phyloP scores from a whole-genome alignment of 495 filamentous ascomycete genomes.

The Amorphotheca resinae region DNA sequence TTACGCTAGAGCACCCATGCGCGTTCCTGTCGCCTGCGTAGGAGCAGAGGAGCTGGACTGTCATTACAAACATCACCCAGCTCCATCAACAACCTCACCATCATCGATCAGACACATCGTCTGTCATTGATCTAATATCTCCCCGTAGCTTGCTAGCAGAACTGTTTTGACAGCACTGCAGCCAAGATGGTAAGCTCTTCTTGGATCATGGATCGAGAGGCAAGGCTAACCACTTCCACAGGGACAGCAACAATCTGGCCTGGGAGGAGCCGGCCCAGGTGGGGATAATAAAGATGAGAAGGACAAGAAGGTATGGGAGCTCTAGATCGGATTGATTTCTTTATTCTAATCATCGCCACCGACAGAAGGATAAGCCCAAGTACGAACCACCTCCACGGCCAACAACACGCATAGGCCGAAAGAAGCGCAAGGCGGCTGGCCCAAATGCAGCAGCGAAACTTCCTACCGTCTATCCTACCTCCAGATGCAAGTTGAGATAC shows the following conservation, averaged over 20 bases:
- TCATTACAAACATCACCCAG: conserved; percentile 15
- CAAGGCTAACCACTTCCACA: conserved; percentile 23
- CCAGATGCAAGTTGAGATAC: conserved; percentile 91
- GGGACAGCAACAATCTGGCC: conserved; percentile 83
- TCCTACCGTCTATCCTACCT: conserved; percentile 84
- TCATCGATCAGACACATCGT: conserved; percentile 6
- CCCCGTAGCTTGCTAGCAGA: background rate
- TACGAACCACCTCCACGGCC: conserved; percentile 96
- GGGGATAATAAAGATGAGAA: conserved; percentile 76
- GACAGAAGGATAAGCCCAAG: conserved; percentile 96
- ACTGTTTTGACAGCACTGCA: conserved; percentile 5
- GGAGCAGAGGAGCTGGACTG: background rate
- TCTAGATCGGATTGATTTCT: background rate
- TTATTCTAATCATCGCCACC: conserved; percentile 10
- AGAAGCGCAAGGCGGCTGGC: conserved; percentile 89
- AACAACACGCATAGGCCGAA: conserved; percentile 93
- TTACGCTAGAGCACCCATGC: background rate
- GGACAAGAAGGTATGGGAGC: conserved; percentile 70
- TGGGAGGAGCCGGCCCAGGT: conserved; percentile 51
- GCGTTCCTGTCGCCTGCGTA: conserved; percentile 12
- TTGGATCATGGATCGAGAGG: background rate
- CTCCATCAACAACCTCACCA: conserved; percentile 12
- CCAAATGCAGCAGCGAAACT: conserved; percentile 91
- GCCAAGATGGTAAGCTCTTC: conserved; percentile 17
- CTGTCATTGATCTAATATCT: background rate